Conservation (phyloP, 768 basidiomycete species). For the Macrolepiota albuminosa region DNA sequence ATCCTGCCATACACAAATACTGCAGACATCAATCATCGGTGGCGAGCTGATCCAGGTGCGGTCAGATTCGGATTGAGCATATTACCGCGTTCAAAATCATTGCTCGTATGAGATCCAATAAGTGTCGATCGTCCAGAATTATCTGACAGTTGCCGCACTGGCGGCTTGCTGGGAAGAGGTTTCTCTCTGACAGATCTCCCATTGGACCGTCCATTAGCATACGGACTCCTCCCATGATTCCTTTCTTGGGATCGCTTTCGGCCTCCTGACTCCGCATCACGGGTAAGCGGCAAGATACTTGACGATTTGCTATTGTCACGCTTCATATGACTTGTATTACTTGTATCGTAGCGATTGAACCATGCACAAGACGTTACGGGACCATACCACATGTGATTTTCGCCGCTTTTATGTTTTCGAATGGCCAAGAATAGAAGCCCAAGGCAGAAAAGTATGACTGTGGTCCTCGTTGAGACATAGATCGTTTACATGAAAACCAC, state of each 20-base stretch:
- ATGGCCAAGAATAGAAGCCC: constrained; percentile 35
- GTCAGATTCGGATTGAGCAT: constrained; percentile 37
- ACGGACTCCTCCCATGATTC: constrained; percentile 10
- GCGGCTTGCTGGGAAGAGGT: constrained; percentile 21
- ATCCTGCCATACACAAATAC: too few species aligned
- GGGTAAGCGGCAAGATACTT: constrained; percentile 33
- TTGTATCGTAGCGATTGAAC: constrained; percentile 54
- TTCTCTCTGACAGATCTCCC: constrained; percentile 15
- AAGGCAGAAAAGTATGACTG: constrained; percentile 36
- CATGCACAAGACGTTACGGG: constrained; percentile 71
- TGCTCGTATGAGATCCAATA: constrained; percentile 24
- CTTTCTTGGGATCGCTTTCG: constrained; percentile 11
- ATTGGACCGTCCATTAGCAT: constrained; percentile 15
- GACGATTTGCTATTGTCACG: constrained; percentile 31
- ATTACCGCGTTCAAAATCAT: constrained; percentile 36
- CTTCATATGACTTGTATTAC: constrained; percentile 30
- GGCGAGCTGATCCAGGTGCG: constrained; percentile 15
- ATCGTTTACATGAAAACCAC: neutral
- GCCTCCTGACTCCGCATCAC: constrained; percentile 1
- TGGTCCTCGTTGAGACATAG: neutral
- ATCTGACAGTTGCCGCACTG: constrained; percentile 25
- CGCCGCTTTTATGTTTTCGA: constrained; percentile 38
- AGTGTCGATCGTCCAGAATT: constrained; percentile 28
- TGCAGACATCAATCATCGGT: constrained; percentile 18
- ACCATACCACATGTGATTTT: constrained; percentile 59